Evolutionary conservation across 2,329 filamentous ascomycete genomes (phyloP).

Genomic region (Apiospora phragmitis): DNA sequence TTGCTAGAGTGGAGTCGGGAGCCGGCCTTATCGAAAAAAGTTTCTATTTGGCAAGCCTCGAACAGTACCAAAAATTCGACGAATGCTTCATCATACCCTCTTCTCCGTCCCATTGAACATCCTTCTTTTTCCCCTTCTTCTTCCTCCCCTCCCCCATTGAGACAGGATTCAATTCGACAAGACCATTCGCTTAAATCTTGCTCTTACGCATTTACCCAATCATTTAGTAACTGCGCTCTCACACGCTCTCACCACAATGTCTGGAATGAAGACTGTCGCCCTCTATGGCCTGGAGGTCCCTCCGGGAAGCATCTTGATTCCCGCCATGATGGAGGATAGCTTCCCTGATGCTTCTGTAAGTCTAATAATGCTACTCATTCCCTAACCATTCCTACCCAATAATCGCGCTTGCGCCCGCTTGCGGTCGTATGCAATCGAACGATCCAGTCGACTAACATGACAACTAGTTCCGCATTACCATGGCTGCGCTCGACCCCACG

Average conservation of each 20-base stretch:
- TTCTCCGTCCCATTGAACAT: conserved; percentile 10
- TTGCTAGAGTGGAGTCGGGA: too few relatives aligned
- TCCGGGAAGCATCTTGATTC: conserved; percentile 78
- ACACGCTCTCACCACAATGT: conserved; percentile 2
- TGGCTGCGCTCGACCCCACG: conserved; percentile 95
- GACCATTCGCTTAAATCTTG: background rate
- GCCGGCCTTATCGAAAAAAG: too few relatives aligned
- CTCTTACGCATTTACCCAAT: background rate
- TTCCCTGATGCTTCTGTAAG: conserved; percentile 78
- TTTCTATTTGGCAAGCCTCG: background rate
- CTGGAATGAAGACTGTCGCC: conserved; percentile 58
- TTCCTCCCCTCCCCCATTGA: conserved; percentile 9
- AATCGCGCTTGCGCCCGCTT: background rate
- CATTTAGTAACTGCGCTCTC: background rate
- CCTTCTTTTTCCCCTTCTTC: conserved; percentile 12
- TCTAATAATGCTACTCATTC: conserved; percentile 25
- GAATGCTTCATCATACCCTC: conserved; percentile 4
- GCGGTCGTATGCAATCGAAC: background rate
- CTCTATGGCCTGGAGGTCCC: conserved; percentile 93
- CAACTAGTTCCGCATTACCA: conserved; percentile 87
- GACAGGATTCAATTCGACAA: background rate
- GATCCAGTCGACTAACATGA: background rate
- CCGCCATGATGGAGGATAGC: conserved; percentile 64
- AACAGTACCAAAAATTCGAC: background rate
- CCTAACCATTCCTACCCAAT: background rate